Conservation (phyloP, 2,329 filamentous ascomycete species). For the Botrytis tulipae region DNA sequence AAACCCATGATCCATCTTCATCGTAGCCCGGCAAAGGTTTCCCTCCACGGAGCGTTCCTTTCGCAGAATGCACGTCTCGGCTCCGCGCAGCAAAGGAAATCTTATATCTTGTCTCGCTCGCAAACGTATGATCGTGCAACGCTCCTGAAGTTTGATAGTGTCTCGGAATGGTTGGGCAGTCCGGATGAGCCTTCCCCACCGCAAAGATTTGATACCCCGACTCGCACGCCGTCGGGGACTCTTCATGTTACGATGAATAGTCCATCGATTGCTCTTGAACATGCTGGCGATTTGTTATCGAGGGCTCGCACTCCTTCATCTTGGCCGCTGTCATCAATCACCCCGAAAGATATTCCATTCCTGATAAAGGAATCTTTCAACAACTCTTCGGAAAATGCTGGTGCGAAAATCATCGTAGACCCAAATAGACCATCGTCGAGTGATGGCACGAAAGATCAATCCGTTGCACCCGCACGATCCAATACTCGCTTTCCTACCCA, state of each 20-base stretch:
- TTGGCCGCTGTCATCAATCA: neutral
- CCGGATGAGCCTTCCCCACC: neutral
- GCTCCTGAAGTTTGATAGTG: neutral
- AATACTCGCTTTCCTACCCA: neutral
- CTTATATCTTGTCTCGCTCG: neutral
- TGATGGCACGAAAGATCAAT: neutral
- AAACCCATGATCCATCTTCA: constrained; percentile 29
- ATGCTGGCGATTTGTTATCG: neutral
- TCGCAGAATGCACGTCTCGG: neutral
- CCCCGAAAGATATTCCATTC: neutral
- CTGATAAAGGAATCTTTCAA: neutral
- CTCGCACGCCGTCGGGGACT: neutral
- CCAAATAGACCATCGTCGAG: neutral
- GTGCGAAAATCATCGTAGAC: neutral
- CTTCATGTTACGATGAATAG: neutral
- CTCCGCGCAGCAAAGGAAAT: neutral
- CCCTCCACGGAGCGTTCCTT: neutral
- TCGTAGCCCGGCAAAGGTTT: neutral
- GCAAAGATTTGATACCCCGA: neutral
- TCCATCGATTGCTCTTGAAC: neutral
- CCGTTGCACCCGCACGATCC: neutral
- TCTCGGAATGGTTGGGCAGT: constrained; percentile 8
- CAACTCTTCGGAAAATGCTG: neutral
- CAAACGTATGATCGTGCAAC: constrained; percentile 1
- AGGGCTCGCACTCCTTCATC: neutral